A percentile compares a stretch with the other conserved stretches of the same genome.
Evolutionary conservation across 306 rosid genomes (phyloP).

Genomic region (Cyamopsis tetragonoloba): DNA sequence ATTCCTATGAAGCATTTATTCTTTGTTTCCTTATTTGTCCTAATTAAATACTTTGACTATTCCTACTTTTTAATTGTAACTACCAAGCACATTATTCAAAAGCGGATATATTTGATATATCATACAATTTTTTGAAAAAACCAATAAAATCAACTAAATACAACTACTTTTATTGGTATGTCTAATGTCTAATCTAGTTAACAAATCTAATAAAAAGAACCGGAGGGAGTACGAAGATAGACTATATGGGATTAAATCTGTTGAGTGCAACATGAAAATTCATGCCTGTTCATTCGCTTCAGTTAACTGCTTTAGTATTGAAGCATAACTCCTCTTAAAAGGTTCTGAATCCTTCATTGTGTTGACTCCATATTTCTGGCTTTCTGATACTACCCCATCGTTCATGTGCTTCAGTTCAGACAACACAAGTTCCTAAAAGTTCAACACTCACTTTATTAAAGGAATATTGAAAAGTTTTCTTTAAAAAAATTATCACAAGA

Average conservation of each 20-base stretch:
- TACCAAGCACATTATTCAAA: too few relatives aligned
- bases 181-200: too few relatives aligned
- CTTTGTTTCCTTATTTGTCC: too few relatives aligned
- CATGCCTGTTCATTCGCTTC: slow-evolving; percentile 84
- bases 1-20: too few relatives aligned
- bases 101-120: too few relatives aligned
- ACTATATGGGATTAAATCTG: slow-evolving; percentile 10
- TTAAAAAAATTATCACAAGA: neutral
- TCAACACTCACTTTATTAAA: slow-evolving; percentile 20
- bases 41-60: too few relatives aligned
- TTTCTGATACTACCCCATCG: slow-evolving; percentile 65
- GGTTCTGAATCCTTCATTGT: slow-evolving; percentile 62
- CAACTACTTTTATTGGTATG: too few relatives aligned
- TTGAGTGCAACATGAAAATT: slow-evolving; percentile 23
- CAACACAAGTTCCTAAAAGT: slow-evolving; percentile 67
- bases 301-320: slow-evolving; percentile 63
- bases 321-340: slow-evolving; percentile 85
- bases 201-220: too few relatives aligned
- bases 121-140: too few relatives aligned
- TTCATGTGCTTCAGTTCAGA: slow-evolving; percentile 83
- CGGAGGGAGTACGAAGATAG: neutral
- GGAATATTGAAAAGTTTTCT: slow-evolving; percentile 12
- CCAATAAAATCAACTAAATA: too few relatives aligned
- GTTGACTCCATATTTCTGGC: slow-evolving; percentile 60
- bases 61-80: too few relatives aligned